These are phyloP conservation scores for Pogostemon cablin DNA, from an alignment of 257 asterid genomes.

Conservation along the genomic window DNA sequence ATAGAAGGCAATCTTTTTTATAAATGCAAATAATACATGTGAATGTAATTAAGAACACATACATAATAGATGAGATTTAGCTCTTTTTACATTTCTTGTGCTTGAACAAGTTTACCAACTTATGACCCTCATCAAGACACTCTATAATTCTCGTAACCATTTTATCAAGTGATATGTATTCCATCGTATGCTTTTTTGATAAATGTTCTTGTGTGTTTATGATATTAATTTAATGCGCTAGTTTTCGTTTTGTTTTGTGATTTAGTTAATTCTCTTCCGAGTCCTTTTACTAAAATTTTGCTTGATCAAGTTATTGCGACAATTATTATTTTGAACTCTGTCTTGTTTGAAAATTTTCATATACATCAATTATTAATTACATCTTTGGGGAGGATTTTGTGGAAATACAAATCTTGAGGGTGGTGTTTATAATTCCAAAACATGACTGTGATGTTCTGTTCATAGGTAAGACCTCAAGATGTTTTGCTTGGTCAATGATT, in stretches of 20 bases:
- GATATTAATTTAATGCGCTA: neutral
- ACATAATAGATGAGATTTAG: conserved; percentile 14
- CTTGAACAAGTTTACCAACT: neutral
- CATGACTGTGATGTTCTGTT: neutral
- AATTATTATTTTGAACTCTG: neutral
- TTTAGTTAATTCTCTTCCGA: neutral
- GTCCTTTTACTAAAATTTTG: neutral
- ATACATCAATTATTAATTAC: too few relatives aligned
- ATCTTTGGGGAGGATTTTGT: neutral
- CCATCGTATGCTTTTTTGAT: neutral
- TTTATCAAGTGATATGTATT: neutral
- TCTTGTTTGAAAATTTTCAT: neutral
- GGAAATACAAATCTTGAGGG: neutral
- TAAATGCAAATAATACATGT: neutral
- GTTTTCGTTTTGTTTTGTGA: neutral
- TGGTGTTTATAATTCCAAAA: neutral
- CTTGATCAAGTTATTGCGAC: neutral
- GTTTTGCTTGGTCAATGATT: neutral
- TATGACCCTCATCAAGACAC: neutral
- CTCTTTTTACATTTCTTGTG: neutral
- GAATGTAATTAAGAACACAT: conserved; percentile 2
- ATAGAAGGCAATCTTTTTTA: conserved; percentile 26
- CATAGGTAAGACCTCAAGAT: neutral
- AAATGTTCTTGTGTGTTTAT: neutral
- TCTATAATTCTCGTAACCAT: neutral